Conservation (phyloP, 2,329 filamentous ascomycete genomes). For the Diaporthe ilicicola region DNA sequence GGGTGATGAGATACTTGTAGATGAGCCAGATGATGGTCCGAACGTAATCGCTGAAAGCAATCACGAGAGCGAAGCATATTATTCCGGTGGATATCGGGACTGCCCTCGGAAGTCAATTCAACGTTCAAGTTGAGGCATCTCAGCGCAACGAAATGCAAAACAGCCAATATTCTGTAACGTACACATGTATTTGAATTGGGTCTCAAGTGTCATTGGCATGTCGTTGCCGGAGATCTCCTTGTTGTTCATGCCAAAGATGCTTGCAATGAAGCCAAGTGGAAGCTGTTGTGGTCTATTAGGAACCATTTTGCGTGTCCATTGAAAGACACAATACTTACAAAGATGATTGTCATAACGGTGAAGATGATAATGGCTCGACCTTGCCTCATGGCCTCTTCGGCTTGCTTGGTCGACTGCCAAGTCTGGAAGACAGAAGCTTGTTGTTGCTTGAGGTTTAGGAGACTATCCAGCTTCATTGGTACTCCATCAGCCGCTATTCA, state of each 20-base stretch:
- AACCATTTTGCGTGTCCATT: too few relatives aligned
- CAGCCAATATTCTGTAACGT: not conserved
- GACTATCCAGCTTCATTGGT: conserved; percentile 34
- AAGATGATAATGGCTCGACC: conserved; percentile 45
- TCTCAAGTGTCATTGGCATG: not conserved
- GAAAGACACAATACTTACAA: conserved; percentile 34
- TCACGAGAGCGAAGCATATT: not conserved
- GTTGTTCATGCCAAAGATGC: conserved; percentile 28
- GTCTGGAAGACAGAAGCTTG: conserved; percentile 44
- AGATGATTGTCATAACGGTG: conserved; percentile 45
- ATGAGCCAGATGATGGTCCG: not conserved
- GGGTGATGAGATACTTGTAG: conserved; percentile 7
- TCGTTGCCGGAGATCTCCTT: not conserved
- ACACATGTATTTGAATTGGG: conserved; percentile 10
- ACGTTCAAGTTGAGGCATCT: not conserved
- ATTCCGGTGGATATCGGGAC: conserved; percentile 4
- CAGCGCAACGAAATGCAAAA: not conserved
- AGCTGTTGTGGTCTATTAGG: not conserved
- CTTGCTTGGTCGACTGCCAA: conserved; percentile 39
- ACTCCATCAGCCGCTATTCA: not conserved
- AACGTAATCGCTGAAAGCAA: conserved; percentile 10
- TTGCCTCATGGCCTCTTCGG: conserved; percentile 41
- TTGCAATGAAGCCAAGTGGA: conserved; percentile 13
- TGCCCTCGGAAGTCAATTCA: not conserved
- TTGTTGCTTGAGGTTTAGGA: conserved; percentile 44